Base-by-base conservation (phyloP, 805 yeast species). In the Cyberlindnera mycetangii region DNA sequence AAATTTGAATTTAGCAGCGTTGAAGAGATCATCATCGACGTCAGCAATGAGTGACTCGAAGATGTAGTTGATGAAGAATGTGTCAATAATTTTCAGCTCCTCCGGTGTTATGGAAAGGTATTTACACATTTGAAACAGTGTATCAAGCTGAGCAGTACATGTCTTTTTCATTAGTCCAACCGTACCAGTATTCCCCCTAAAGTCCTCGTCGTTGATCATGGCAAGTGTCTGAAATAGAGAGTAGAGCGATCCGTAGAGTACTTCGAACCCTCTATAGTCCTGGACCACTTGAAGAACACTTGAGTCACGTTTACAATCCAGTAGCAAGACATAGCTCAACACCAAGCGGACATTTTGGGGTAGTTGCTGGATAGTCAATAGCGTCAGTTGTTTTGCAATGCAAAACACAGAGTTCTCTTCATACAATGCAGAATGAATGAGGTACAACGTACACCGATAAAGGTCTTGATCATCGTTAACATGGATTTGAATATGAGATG, bases 1-100 rank as follows among this genome's bases (percentile, higher is more conserved):
- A 14, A 87, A 67, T 55, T 81, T 82, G 67, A 89, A 81, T 49
- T 83, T 81, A 32, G 86, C 77, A 49, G 78, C 79, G 57, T 81
- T 83, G 50, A 71, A 72, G 38, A 79, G 74, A 58, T 83, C 83
- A 36, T 74, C 78, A 9, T 74, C 74, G 17, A 71, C 68, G 2
- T 70, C 62, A 8, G 72, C 72, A 0, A 71, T 60, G 17, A 83
- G 59, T 1, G 74, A 64, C 15, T 66, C 58, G 52, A 81, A 73
- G 41, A 82, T 54, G 50, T 65, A 76, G 44, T 68, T 68, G 14
- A 81, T 62, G 42, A 80, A 75, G 32, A 67, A 68, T 21, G 60
- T 61, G 37, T 72, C 72, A 32, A 83, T 60, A 14, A 60, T 45
- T 8, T 56, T 54, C 24, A 81, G 54, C 42, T 79, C 78, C 1